These are phyloP conservation scores for Parsonsia alboflavescens DNA, from an alignment of 257 asterid genomes.

Conservation along the genomic window DNA sequence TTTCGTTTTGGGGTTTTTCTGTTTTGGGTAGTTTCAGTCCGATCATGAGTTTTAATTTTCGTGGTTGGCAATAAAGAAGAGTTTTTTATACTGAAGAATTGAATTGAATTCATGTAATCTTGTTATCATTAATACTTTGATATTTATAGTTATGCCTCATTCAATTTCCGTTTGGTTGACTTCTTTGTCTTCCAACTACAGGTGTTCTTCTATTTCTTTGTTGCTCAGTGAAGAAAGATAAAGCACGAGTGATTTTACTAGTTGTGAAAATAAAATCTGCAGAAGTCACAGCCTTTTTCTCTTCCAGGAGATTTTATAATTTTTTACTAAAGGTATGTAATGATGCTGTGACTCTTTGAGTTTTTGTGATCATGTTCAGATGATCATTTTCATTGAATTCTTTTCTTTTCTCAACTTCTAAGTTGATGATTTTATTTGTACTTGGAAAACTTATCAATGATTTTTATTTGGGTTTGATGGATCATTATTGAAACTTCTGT, in stretches of 20 bases:
- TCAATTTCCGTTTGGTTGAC: neutral
- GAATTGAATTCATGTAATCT: conserved; percentile 1
- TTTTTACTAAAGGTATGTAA: neutral
- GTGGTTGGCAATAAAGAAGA: neutral
- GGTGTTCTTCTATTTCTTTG: neutral
- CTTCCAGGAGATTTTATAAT: neutral
- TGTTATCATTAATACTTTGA: neutral
- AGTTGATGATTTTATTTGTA: neutral
- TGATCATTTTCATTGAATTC: neutral
- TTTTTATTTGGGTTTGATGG: neutral
- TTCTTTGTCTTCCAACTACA: neutral
- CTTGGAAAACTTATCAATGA: neutral
- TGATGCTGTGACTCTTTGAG: too few species aligned
- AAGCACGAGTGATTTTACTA: neutral
- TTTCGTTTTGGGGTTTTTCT: neutral
- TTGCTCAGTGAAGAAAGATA: neutral
- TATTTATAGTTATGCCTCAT: neutral
- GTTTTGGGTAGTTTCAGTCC: neutral
- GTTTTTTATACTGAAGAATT: neutral
- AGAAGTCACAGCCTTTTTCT: neutral
- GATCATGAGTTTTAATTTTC: neutral
- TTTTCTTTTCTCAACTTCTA: neutral
- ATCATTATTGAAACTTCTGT: neutral
- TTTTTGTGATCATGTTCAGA: neutral
- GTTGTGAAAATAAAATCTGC: neutral